phyloP scores from a whole-genome alignment of 2,329 filamentous ascomycete genomes.

The Sclerotinia sclerotiorum region DNA sequence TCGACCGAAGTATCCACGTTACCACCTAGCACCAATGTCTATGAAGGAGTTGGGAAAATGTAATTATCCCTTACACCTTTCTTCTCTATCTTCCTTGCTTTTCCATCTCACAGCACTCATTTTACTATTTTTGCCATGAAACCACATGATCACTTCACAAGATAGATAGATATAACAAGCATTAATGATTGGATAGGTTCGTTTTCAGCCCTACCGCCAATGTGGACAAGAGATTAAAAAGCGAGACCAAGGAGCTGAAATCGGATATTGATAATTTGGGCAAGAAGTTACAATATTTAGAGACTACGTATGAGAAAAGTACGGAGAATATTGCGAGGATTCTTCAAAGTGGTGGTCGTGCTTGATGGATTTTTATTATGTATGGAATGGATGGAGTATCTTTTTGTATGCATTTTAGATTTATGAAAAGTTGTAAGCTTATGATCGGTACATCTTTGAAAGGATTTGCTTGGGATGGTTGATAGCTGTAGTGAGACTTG shows the following conservation, averaged over 20 bases:
- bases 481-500: not conserved
- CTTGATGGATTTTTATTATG: conserved; percentile 27
- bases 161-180: not conserved
- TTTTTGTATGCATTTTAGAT: not conserved
- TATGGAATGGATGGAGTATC: not conserved
- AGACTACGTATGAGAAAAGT: conserved; percentile 94
- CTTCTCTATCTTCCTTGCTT: not conserved
- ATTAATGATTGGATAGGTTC: conserved; percentile 63
- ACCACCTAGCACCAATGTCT: conserved; percentile 74
- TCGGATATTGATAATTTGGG: conserved; percentile 76
- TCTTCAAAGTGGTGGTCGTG: conserved; percentile 54
- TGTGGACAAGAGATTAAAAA: conserved; percentile 72
- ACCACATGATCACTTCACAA: conserved; percentile 21
- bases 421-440: not conserved
- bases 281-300: conserved; percentile 88
- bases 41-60: conserved; percentile 98
- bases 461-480: conserved; percentile 1
- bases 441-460: not conserved
- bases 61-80: conserved; percentile 47
- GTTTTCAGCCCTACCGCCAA: conserved; percentile 71
- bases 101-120: not conserved
- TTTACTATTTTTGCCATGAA: not conserved
- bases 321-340: conserved; percentile 88
- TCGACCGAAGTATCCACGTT: conserved; percentile 77
- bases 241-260: conserved; percentile 73